These are phyloP conservation scores for Berkeleyomyces basicola DNA, from an alignment of 2,329 filamentous ascomycete species.

Conservation along the genomic window DNA sequence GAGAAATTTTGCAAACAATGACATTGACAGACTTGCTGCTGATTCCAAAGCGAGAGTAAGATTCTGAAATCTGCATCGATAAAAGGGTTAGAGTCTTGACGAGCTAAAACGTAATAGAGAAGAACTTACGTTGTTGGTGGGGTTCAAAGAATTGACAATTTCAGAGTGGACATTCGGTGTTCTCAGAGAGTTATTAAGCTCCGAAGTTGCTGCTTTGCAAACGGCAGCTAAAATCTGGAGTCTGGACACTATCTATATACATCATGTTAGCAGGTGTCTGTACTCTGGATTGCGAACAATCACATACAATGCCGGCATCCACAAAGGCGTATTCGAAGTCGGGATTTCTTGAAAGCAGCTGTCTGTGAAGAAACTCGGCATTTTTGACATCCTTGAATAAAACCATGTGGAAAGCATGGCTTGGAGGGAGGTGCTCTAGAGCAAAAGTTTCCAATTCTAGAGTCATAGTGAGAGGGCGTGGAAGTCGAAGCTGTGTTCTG, in stretches of 20 bases:
- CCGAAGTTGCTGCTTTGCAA: slow-evolving; percentile 58
- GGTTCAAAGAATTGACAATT: slow-evolving; percentile 62
- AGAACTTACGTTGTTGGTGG: slow-evolving; percentile 57
- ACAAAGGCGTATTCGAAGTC: slow-evolving; percentile 90
- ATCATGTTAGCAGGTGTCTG: slow-evolving; percentile 31
- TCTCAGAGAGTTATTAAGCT: slow-evolving; percentile 44
- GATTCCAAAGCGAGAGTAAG: slow-evolving; percentile 79
- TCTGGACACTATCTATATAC: slow-evolving; percentile 36
- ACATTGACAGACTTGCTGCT: slow-evolving; percentile 51
- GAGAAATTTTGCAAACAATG: slow-evolving; percentile 65
- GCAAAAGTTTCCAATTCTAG: slow-evolving; percentile 42
- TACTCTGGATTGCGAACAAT: not conserved
- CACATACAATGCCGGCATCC: slow-evolving; percentile 59
- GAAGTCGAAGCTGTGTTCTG: not conserved
- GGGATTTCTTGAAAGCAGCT: slow-evolving; percentile 68
- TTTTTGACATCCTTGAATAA: slow-evolving; percentile 67
- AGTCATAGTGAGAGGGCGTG: not conserved
- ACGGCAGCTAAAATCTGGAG: slow-evolving; percentile 58
- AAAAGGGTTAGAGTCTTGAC: slow-evolving; percentile 1
- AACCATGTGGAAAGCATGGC: slow-evolving; percentile 52
- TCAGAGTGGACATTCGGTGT: slow-evolving; percentile 83
- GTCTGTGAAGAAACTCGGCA: slow-evolving; percentile 57
- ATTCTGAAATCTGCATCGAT: slow-evolving; percentile 58
- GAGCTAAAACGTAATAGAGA: not conserved
- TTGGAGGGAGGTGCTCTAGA: slow-evolving; percentile 58